phyloP scores from a whole-genome alignment of 2,329 filamentous ascomycete genomes.

The Madurella mycetomatis region DNA sequence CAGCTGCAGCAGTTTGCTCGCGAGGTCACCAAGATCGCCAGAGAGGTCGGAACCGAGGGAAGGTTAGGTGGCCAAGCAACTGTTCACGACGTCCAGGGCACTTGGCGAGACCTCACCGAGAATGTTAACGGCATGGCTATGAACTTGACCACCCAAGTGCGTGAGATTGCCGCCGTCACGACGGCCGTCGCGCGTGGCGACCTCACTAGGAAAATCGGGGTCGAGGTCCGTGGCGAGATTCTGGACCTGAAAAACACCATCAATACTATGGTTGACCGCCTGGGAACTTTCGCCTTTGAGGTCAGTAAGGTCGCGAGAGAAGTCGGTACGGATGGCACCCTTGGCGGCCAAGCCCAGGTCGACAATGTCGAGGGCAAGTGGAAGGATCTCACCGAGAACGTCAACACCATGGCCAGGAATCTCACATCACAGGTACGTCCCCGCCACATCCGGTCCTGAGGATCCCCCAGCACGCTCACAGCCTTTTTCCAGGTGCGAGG shows the following conservation, averaged over 20 bases:
- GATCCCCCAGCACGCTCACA: not conserved
- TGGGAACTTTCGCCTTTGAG: slow-evolving; percentile 93
- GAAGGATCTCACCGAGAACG: slow-evolving; percentile 92
- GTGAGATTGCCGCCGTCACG: slow-evolving; percentile 95
- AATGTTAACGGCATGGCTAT: slow-evolving; percentile 98
- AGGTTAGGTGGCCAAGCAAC: slow-evolving; percentile 91
- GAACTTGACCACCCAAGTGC: slow-evolving; percentile 95
- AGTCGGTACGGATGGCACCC: slow-evolving; percentile 91
- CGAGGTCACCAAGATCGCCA: slow-evolving; percentile 93
- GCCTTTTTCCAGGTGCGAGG: slow-evolving; percentile 63
- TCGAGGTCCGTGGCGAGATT: slow-evolving; percentile 91
- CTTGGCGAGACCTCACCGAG: slow-evolving; percentile 92
- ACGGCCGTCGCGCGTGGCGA: slow-evolving; percentile 93
- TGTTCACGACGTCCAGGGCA: slow-evolving; percentile 93
- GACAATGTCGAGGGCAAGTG: slow-evolving; percentile 96
- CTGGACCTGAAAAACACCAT: slow-evolving; percentile 94
- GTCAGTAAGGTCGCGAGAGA: slow-evolving; percentile 94
- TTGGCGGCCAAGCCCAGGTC: slow-evolving; percentile 89
- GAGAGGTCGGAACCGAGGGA: slow-evolving; percentile 94
- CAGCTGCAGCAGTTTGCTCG: slow-evolving; percentile 94
- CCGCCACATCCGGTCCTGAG: not conserved
- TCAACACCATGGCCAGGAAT: slow-evolving; percentile 71
- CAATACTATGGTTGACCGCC: slow-evolving; percentile 97
- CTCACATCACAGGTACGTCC: slow-evolving; percentile 57
- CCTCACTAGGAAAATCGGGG: slow-evolving; percentile 91